Evolutionary conservation across 208 protist species (phyloP).

Genomic region (Crithidia thermophila): DNA sequence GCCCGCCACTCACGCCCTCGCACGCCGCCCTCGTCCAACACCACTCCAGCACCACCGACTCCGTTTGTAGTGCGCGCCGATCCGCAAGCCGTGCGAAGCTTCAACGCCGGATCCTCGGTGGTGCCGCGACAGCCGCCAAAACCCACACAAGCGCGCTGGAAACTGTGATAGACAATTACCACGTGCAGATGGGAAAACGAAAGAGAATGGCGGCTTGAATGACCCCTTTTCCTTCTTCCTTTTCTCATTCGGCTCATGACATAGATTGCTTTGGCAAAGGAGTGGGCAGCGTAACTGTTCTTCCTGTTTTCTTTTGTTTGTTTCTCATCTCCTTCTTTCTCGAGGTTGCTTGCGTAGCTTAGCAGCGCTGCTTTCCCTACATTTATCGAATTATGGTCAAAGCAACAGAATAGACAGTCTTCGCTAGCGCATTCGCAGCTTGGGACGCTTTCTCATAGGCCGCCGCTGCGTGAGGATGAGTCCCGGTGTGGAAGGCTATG

Average conservation of each 20-base stretch:
- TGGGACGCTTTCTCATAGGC: too few relatives aligned
- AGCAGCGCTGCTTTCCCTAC: too few relatives aligned
- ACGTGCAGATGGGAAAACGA: background rate
- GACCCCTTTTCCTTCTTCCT: background rate
- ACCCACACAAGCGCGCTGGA: slow-evolving; percentile 22
- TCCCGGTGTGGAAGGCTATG: too few relatives aligned
- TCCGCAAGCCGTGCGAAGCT: slow-evolving; percentile 15
- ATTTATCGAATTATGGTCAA: too few relatives aligned
- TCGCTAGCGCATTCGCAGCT: too few relatives aligned
- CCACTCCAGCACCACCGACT: slow-evolving; percentile 18
- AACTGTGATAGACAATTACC: background rate
- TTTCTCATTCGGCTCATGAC: background rate
- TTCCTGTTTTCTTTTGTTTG: slow-evolving; percentile 15
- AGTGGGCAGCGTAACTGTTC: too few relatives aligned
- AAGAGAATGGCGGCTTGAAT: background rate
- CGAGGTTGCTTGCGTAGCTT: background rate
- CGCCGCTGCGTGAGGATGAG: too few relatives aligned
- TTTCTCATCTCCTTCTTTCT: too few relatives aligned
- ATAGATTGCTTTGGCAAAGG: background rate
- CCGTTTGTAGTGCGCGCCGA: slow-evolving; percentile 80
- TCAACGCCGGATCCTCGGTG: slow-evolving; percentile 14
- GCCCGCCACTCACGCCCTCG: background rate
- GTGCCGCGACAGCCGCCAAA: slow-evolving; percentile 7
- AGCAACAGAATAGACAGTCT: too few relatives aligned
- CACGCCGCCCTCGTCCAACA: slow-evolving; percentile 4